phyloP scores from a whole-genome alignment of 352 stramenopile genomes.

The Globisporangium emineosum region DNA sequence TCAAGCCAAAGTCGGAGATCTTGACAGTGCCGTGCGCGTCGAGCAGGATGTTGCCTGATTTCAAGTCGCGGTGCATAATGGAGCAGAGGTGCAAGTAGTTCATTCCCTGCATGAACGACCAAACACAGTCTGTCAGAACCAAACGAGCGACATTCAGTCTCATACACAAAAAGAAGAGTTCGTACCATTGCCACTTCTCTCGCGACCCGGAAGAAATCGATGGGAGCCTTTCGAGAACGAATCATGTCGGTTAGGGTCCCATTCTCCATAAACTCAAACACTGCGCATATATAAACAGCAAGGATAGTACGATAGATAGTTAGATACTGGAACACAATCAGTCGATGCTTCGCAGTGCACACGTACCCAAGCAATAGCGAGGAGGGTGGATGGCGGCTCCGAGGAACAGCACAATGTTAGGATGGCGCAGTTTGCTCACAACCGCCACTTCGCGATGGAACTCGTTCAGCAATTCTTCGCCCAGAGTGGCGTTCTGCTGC shows the following conservation, averaged over 20 bases:
- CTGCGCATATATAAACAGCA: slow-evolving; percentile 20
- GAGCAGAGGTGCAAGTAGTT: slow-evolving; percentile 93
- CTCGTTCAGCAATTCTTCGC: slow-evolving; percentile 80
- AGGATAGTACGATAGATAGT: background rate
- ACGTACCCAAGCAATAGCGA: slow-evolving; percentile 77
- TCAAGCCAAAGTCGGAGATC: slow-evolving; percentile 88
- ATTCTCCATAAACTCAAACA: slow-evolving; percentile 89
- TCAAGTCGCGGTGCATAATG: slow-evolving; percentile 95
- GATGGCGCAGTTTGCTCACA: slow-evolving; percentile 81
- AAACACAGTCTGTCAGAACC: background rate
- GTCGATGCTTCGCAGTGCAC: background rate
- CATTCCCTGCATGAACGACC: slow-evolving; percentile 78
- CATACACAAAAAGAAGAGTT: background rate
- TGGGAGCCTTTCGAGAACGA: slow-evolving; percentile 49
- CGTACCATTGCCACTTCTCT: slow-evolving; percentile 78
- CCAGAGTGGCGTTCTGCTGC: slow-evolving; percentile 56
- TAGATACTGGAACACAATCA: background rate
- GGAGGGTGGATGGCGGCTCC: slow-evolving; percentile 73
- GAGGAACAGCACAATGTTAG: slow-evolving; percentile 86
- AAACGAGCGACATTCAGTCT: background rate
- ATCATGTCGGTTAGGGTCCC: slow-evolving; percentile 85
- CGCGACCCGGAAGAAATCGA: slow-evolving; percentile 81
- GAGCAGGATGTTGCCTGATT: slow-evolving; percentile 93
- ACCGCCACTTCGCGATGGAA: slow-evolving; percentile 84
- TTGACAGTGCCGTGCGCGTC: slow-evolving; percentile 82